These are phyloP conservation scores for Talaromyces sp. DNA, from an alignment of 2,329 filamentous ascomycete genomes.

Conservation along the genomic window DNA sequence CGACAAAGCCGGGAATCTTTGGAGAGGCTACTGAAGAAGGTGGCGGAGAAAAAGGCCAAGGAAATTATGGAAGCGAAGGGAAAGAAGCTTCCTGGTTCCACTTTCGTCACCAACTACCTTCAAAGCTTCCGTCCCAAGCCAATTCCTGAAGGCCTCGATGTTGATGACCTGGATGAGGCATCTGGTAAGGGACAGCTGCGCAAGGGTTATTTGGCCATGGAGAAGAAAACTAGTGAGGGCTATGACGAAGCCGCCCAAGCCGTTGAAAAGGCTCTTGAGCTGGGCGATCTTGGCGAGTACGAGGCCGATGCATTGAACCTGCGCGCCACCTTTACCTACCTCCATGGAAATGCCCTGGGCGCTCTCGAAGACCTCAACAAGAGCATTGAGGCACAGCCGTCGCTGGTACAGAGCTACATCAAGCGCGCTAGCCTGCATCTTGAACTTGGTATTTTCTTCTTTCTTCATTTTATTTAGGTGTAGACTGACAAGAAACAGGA, in stretches of 20 bases:
- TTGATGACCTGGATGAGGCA: conserved; percentile 70
- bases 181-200: conserved; percentile 82
- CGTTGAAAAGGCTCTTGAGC: conserved; percentile 82
- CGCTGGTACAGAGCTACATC: conserved; percentile 93
- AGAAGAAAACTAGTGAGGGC: conserved; percentile 80
- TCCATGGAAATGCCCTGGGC: conserved; percentile 78
- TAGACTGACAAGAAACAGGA: conserved; percentile 46
- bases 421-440: conserved; percentile 98
- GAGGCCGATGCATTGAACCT: conserved; percentile 94
- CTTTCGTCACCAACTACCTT: conserved; percentile 96
- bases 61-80: conserved; percentile 74
- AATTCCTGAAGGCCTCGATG: conserved; percentile 75
- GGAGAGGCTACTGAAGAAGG: conserved; percentile 91
- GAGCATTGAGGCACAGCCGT: conserved; percentile 84
- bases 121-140: conserved; percentile 90
- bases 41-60: conserved; percentile 90
- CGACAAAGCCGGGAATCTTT: conserved; percentile 82
- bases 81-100: conserved; percentile 87
- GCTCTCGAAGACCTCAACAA: conserved; percentile 83
- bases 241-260: conserved; percentile 83
- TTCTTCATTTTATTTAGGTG: not conserved
- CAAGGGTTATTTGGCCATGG: conserved; percentile 73
- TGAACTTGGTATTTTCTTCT: conserved; percentile 66
- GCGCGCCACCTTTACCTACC: conserved; percentile 90
- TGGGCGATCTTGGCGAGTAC: conserved; percentile 71